Base-by-base conservation (phyloP, 768 basidiomycete species). In the Scleroderma bovista region DNA sequence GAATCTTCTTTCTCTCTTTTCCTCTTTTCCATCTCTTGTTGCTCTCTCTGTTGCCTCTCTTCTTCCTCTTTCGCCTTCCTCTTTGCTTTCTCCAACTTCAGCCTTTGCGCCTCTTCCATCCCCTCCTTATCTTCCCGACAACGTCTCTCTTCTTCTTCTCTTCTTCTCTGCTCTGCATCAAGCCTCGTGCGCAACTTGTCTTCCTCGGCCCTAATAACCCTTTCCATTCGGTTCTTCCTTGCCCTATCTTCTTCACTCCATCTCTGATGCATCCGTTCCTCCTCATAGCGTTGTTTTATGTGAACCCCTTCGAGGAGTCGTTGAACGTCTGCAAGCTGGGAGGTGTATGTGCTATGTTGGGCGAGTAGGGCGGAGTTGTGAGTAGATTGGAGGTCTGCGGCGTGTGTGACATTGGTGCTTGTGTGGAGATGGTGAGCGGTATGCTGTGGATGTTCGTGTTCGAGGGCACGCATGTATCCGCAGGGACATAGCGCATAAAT, bases 181-280 rank as follows among this genome's bases (percentile, higher is more conserved):
- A 81, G 57, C 49, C 62, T 70, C 52, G 63, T 71, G 9, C 72
- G 73, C 19, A 76, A 64, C 51, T 79, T 83, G 24, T 80, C 82
- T 53, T 86, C 82, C 59, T 88, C 84, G 3, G 66, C 26, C 57
- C 76, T 76, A 53, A 89, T 88, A 7, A 74, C 80, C 2, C 53
- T 61, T 63, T 89, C 84, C 46, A 87, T 78, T 4, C 81, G 72
- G 23, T 79, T 72, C 70, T 80, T 81, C 33, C 80, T 67, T 44
- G 59, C 57, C 40, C 53, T 66, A 51, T 75, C 71, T 44, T 75
- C 69, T 33, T 68, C 65, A 44, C 73, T 74, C 78, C 78, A 81
- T 9, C 57, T 63, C 5, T 67, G 66, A 40, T 69, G 66, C 32
- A 84, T 60, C 44, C 58, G 62, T 33, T 70, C 65, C 48, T 84